These are phyloP conservation scores for Aspergillus novofumigatus DNA, from an alignment of 2,329 filamentous ascomycete species.

Conservation along the genomic window DNA sequence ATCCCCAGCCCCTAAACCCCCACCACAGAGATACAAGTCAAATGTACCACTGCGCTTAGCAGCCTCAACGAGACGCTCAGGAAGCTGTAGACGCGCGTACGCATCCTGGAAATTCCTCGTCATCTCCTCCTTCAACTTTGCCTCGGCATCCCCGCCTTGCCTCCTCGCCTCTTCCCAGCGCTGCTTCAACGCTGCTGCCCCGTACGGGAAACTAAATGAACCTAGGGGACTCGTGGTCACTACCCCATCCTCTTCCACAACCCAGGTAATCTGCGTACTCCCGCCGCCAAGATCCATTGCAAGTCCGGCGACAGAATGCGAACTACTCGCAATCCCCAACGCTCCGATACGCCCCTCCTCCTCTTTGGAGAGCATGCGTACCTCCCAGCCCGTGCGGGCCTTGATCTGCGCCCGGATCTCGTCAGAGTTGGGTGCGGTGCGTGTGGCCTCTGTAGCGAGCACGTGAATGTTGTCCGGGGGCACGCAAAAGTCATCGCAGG, in stretches of 20 bases:
- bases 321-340: slow-evolving; percentile 74
- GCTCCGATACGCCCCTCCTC: slow-evolving; percentile 82
- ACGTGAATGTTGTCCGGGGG: slow-evolving; percentile 61
- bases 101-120: slow-evolving; percentile 55
- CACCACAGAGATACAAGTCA: slow-evolving; percentile 79
- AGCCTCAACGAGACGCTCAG: slow-evolving; percentile 47
- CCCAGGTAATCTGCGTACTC: slow-evolving; percentile 67
- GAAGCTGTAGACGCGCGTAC: slow-evolving; percentile 55
- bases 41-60: slow-evolving; percentile 49
- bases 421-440: slow-evolving; percentile 69
- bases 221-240: slow-evolving; percentile 51
- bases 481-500: slow-evolving; percentile 68
- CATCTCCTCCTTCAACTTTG: slow-evolving; percentile 53
- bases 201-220: slow-evolving; percentile 65
- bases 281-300: slow-evolving; percentile 85
- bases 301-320: slow-evolving; percentile 66
- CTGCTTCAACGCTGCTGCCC: slow-evolving; percentile 62
- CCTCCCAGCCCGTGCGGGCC: slow-evolving; percentile 60
- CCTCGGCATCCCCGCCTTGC: slow-evolving; percentile 44
- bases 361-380: slow-evolving; percentile 69
- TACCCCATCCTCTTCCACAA: slow-evolving; percentile 49
- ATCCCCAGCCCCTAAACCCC: slow-evolving; percentile 87
- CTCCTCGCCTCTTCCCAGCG: slow-evolving; percentile 46
- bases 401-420: slow-evolving; percentile 65
- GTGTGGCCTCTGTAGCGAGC: slow-evolving; percentile 84